phyloP scores from a whole-genome alignment of 164 flowering plant genomes.

The Berberis thunbergii region DNA sequence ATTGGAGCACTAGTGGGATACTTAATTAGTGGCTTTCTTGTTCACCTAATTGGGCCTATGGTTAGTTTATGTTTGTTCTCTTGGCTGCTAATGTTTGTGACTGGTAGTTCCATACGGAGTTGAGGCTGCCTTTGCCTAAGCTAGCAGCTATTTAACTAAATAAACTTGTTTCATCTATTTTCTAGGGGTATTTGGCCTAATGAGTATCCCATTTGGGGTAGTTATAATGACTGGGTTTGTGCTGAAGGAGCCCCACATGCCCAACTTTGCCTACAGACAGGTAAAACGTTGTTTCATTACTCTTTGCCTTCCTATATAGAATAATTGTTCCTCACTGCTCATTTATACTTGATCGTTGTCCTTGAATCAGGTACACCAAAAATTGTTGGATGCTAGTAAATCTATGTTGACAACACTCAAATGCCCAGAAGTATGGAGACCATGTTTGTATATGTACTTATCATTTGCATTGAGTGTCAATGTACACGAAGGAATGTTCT shows the following conservation, averaged over 20 bases:
- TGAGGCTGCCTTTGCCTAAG: not conserved
- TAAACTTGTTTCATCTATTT: slow-evolving; percentile 1
- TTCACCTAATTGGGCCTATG: slow-evolving; percentile 79
- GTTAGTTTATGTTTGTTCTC: slow-evolving; percentile 27
- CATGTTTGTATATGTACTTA: slow-evolving; percentile 85
- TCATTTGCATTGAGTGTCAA: slow-evolving; percentile 65
- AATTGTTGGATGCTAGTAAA: slow-evolving; percentile 56
- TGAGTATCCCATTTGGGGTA: slow-evolving; percentile 60
- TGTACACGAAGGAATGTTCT: slow-evolving; percentile 84
- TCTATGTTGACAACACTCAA: slow-evolving; percentile 78
- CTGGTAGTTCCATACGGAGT: not conserved
- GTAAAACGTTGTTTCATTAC: slow-evolving; percentile 22
- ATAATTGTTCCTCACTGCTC: slow-evolving; percentile 2
- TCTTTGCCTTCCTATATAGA: not conserved
- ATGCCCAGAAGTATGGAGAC: slow-evolving; percentile 79
- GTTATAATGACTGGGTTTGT: slow-evolving; percentile 52
- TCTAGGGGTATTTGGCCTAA: slow-evolving; percentile 75
- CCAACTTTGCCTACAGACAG: slow-evolving; percentile 51
- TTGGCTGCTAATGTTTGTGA: not conserved
- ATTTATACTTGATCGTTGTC: not conserved
- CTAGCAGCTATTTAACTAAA: not conserved
- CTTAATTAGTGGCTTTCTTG: slow-evolving; percentile 75
- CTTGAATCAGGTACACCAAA: slow-evolving; percentile 49
- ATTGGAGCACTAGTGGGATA: slow-evolving; percentile 76
- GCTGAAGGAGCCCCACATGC: slow-evolving; percentile 49